These are phyloP conservation scores for Suhomyces choctaworum DNA, from an alignment of 1,139 yeast species.

Conservation along the genomic window DNA sequence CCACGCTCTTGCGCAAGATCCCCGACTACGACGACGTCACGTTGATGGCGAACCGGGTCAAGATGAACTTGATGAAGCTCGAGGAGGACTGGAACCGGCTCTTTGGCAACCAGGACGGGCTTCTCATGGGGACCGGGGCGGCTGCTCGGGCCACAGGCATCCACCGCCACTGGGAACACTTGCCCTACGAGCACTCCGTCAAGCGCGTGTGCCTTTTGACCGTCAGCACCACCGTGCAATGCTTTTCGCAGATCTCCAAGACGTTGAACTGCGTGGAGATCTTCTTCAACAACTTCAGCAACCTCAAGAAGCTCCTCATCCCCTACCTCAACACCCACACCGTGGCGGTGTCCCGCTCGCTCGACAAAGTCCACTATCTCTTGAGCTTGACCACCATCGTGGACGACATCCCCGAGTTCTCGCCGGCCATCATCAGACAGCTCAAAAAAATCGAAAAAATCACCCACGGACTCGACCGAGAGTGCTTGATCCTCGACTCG, in stretches of 20 bases:
- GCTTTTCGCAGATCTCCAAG: constrained; percentile 25
- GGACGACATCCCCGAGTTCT: constrained; percentile 27
- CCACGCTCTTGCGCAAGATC: constrained; percentile 41
- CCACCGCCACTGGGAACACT: constrained; percentile 28
- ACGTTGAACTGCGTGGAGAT: constrained; percentile 34
- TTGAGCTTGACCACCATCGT: constrained; percentile 31
- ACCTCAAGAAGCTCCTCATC: constrained; percentile 39
- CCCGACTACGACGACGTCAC: constrained; percentile 48
- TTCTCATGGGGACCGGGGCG: constrained; percentile 2
- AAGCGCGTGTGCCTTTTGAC: constrained; percentile 25
- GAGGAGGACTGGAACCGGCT: constrained; percentile 37
- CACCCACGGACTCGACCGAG: constrained; percentile 41
- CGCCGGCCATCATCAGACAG: constrained; percentile 29
- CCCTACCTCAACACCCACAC: constrained; percentile 39
- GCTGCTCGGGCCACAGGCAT: background rate
- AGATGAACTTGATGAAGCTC: constrained; percentile 24
- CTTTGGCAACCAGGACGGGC: constrained; percentile 23
- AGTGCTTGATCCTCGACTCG: constrained; percentile 29
- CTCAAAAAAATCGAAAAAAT: constrained; percentile 39
- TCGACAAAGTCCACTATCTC: constrained; percentile 27
- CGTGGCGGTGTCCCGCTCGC: constrained; percentile 26
- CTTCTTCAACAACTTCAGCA: constrained; percentile 40
- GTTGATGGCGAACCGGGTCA: constrained; percentile 31
- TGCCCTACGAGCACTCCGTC: constrained; percentile 27
- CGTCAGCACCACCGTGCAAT: constrained; percentile 23